Percentiles rank a stretch among this genome's conserved stretches.
phyloP scores from a whole-genome alignment of 2,329 filamentous ascomycete species.

The Myotisia sp. region DNA sequence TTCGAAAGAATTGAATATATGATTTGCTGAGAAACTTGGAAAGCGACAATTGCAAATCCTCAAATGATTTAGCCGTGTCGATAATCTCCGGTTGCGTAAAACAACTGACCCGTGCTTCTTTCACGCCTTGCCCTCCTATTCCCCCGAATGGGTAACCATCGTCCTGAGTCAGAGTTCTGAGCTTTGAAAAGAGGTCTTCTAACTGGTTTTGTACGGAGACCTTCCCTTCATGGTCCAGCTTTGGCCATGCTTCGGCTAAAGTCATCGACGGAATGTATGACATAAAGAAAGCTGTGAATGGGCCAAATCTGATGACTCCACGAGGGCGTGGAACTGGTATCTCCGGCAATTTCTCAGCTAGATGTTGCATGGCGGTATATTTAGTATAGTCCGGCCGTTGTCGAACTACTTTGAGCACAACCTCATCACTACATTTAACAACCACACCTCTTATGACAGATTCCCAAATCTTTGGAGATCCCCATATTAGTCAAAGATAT shows the following conservation, averaged over 20 bases:
- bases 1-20: constrained; percentile 16
- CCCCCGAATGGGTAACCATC: constrained; percentile 14
- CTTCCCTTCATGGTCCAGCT: constrained; percentile 14
- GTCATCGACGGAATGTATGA: constrained; percentile 16
- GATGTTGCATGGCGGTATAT: constrained; percentile 18
- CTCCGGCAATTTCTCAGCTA: constrained; percentile 15
- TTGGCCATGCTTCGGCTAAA: constrained; percentile 15
- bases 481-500: constrained; percentile 15
- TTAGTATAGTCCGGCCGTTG: constrained; percentile 13
- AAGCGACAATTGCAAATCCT: constrained; percentile 14
- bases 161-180: constrained; percentile 14
- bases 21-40: constrained; percentile 12
- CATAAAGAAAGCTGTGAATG: constrained; percentile 19
- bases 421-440: constrained; percentile 15
- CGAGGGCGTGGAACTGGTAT: constrained; percentile 19
- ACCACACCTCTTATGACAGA: constrained; percentile 14
- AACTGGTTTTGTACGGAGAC: constrained; percentile 9
- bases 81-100: constrained; percentile 13
- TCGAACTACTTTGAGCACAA: constrained; percentile 14
- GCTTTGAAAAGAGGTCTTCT: constrained; percentile 12
- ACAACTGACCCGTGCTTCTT: constrained; percentile 14
- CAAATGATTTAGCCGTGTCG: constrained; percentile 11
- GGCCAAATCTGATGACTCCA: constrained; percentile 16
- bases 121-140: constrained; percentile 16
- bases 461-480: constrained; percentile 17